Conservation (phyloP, 179 eudicot species). For the Amaranthus tricolor region DNA sequence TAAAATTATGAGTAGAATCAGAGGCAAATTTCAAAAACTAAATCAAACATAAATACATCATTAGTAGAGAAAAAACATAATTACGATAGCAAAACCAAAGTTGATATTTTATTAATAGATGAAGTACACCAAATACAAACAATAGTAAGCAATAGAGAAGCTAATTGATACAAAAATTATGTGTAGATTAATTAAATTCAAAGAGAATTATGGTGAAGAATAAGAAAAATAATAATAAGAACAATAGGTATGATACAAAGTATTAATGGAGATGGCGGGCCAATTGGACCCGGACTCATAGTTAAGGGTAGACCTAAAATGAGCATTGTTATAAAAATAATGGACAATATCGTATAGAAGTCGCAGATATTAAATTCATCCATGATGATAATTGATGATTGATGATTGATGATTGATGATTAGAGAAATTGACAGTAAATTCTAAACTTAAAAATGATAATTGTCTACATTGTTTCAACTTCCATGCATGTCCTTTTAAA, state of each 20-base stretch:
- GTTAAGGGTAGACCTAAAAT: constrained; percentile 7
- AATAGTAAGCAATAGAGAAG: background rate
- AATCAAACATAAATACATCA: no score
- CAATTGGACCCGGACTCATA: background rate
- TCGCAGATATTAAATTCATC: background rate
- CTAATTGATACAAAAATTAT: background rate
- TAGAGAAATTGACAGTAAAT: background rate
- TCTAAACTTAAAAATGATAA: no score
- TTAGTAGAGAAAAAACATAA: no score
- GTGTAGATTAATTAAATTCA: background rate
- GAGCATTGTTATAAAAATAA: constrained; percentile 3
- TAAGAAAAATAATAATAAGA: constrained; percentile 12
- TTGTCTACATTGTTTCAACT: background rate
- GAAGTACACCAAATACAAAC: background rate
- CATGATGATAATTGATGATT: background rate
- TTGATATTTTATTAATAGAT: no score
- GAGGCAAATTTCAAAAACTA: no score
- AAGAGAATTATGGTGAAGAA: constrained; percentile 15
- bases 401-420: background rate
- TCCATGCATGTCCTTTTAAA: background rate
- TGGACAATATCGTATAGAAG: background rate
- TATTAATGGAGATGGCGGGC: constrained; percentile 6
- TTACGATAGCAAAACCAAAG: no score
- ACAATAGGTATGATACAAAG: constrained; percentile 20
- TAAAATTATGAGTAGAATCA: no score